Conservation (phyloP, 2,329 filamentous ascomycete genomes). For the Neofusicoccum parvum region DNA sequence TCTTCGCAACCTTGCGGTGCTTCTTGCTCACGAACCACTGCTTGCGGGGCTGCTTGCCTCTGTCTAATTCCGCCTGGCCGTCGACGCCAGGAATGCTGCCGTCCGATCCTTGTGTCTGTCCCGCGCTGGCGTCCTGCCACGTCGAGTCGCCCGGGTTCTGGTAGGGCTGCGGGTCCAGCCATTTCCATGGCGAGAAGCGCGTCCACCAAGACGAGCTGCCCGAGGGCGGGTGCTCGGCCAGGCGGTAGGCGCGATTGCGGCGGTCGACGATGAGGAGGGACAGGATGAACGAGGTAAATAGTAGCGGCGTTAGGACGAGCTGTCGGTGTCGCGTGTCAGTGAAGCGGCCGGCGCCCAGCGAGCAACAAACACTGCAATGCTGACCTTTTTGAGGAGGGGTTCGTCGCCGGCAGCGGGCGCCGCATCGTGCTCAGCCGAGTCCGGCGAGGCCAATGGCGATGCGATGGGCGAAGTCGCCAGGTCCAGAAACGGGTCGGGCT, state of each 20-base stretch:
- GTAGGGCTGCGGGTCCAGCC: conserved; percentile 48
- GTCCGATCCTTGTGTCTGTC: conserved; percentile 25
- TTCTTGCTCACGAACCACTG: conserved; percentile 45
- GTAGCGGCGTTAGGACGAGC: conserved; percentile 63
- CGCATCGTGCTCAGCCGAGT: conserved; percentile 15
- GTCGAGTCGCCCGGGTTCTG: conserved; percentile 38
- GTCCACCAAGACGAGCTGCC: conserved; percentile 42
- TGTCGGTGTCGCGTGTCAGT: conserved; percentile 21
- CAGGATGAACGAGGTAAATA: conserved; percentile 65
- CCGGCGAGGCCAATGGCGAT: conserved; percentile 30
- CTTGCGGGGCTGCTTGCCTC: neutral
- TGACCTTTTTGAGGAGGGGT: conserved; percentile 31
- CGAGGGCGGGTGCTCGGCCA: conserved; percentile 33
- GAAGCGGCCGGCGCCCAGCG: neutral
- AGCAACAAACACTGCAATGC: neutral
- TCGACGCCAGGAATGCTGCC: conserved; percentile 10
- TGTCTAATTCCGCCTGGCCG: conserved; percentile 8
- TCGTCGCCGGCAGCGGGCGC: conserved; percentile 26
- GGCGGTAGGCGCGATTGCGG: conserved; percentile 54
- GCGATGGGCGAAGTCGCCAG: conserved; percentile 30
- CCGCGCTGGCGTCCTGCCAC: conserved; percentile 27
- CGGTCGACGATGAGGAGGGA: conserved; percentile 66
- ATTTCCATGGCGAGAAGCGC: conserved; percentile 38
- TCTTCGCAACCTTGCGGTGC: conserved; percentile 59
- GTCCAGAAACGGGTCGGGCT: conserved; percentile 34